A percentile compares a stretch with the other conserved stretches of the same genome.
Evolutionary conservation across 2,329 filamentous ascomycete species (phyloP).

Genomic region (Berkeleyomyces basicola): DNA sequence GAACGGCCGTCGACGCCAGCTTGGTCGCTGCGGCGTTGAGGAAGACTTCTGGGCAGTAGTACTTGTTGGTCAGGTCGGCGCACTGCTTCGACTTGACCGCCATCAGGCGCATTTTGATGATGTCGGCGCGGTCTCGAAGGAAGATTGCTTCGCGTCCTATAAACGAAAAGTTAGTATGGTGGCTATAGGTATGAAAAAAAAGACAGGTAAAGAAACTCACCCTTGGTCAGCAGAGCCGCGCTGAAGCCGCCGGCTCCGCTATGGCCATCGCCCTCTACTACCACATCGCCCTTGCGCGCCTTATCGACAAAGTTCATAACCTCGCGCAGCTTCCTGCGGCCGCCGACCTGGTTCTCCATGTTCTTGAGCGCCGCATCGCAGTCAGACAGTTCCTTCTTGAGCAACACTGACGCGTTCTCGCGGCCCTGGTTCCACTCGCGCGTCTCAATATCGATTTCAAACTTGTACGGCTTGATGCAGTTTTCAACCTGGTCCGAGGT

Average conservation of each 20-base stretch:
- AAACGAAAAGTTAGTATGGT: constrained; percentile 17
- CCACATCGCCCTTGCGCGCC: constrained; percentile 68
- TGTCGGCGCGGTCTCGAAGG: constrained; percentile 75
- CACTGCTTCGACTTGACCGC: constrained; percentile 89
- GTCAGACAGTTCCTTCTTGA: constrained; percentile 77
- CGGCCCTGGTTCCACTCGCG: constrained; percentile 74
- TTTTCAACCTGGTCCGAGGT: constrained; percentile 97
- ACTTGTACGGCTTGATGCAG: constrained; percentile 98
- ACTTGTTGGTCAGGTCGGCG: constrained; percentile 69
- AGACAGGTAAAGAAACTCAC: constrained; percentile 29
- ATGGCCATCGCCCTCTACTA: constrained; percentile 65
- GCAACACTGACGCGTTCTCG: constrained; percentile 60
- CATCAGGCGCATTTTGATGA: constrained; percentile 76
- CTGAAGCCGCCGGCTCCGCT: constrained; percentile 91
- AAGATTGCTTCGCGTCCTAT: constrained; percentile 83
- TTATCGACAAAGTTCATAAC: constrained; percentile 85
- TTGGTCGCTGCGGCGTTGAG: constrained; percentile 95
- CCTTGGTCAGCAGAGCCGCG: constrained; percentile 64
- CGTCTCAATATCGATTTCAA: constrained; percentile 87
- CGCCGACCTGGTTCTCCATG: constrained; percentile 63
- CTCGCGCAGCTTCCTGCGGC: constrained; percentile 70
- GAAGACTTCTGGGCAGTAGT: constrained; percentile 92
- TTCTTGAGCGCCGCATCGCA: constrained; percentile 63
- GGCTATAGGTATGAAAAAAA: not conserved
- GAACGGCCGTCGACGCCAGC: constrained; percentile 80